Evolutionary conservation across 371 early-diverging fungal genomes (phyloP).

Genomic region (Furculomyces boomerangus): DNA sequence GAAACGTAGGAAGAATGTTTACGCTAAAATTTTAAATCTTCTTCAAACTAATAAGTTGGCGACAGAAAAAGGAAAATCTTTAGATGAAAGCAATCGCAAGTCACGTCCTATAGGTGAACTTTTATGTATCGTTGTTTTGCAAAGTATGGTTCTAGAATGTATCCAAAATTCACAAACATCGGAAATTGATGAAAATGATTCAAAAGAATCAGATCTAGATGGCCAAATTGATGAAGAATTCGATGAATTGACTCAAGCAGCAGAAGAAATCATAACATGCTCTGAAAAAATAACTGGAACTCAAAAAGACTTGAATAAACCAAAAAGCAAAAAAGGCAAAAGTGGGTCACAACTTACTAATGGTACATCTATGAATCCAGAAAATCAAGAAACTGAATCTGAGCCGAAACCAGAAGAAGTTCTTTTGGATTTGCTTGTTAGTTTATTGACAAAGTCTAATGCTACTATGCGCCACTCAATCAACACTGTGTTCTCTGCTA

Average conservation of each 20-base stretch:
- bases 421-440: conserved; percentile 72
- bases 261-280: conserved; percentile 1
- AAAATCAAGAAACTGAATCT: no score
- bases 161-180: no score
- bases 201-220: no score
- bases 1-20: no score
- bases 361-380: no score
- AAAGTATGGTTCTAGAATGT: neutral
- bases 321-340: no score
- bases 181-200: no score
- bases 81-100: neutral
- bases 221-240: neutral
- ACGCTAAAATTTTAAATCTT: no score
- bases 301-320: no score
- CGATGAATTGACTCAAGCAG: neutral
- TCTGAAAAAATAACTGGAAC: neutral
- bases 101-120: neutral
- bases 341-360: no score
- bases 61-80: no score
- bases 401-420: conserved; percentile 88
- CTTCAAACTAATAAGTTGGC: no score
- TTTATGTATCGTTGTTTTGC: neutral
- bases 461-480: conserved; percentile 51
- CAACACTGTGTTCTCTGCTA: conserved; percentile 65
- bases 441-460: conserved; percentile 72